These are phyloP conservation scores for Cylindrodendrum hubeiense DNA, from an alignment of 2,329 filamentous ascomycete species.

Conservation along the genomic window DNA sequence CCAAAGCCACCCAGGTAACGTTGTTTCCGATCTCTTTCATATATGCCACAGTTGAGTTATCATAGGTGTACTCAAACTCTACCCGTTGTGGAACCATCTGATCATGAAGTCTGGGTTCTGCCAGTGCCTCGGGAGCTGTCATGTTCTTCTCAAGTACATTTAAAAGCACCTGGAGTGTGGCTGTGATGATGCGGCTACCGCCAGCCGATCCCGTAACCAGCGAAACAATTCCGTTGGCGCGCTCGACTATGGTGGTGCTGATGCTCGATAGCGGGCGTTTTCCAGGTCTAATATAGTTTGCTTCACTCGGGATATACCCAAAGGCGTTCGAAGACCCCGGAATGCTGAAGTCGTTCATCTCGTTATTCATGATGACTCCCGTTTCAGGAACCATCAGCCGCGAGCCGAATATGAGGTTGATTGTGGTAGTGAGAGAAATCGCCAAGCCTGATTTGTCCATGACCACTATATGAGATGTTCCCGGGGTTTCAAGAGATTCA, in stretches of 20 bases:
- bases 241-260: constrained; percentile 81
- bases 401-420: constrained; percentile 86
- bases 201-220: constrained; percentile 83
- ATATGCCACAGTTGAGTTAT: constrained; percentile 76
- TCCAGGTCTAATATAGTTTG: constrained; percentile 81
- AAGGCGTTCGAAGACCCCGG: constrained; percentile 79
- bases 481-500: constrained; percentile 69
- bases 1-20: constrained; percentile 76
- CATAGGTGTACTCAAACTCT: constrained; percentile 78
- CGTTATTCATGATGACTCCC: constrained; percentile 78
- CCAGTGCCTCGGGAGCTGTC: constrained; percentile 72
- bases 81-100: constrained; percentile 80
- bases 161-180: constrained; percentile 82
- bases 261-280: constrained; percentile 86
- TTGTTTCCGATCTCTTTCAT: constrained; percentile 79
- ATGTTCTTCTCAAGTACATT: constrained; percentile 78
- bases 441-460: constrained; percentile 79
- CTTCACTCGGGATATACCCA: constrained; percentile 79
- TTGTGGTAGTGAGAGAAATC: constrained; percentile 82
- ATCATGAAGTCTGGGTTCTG: constrained; percentile 81
- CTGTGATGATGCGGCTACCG: constrained; percentile 86
- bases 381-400: constrained; percentile 84
- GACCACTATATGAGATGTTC: constrained; percentile 75
- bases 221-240: constrained; percentile 75
- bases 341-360: constrained; percentile 81